A percentile compares a stretch with the other conserved stretches of the same genome.
Conservation (phyloP, 2,329 filamentous ascomycete species). For the Venturiaceae sp. region DNA sequence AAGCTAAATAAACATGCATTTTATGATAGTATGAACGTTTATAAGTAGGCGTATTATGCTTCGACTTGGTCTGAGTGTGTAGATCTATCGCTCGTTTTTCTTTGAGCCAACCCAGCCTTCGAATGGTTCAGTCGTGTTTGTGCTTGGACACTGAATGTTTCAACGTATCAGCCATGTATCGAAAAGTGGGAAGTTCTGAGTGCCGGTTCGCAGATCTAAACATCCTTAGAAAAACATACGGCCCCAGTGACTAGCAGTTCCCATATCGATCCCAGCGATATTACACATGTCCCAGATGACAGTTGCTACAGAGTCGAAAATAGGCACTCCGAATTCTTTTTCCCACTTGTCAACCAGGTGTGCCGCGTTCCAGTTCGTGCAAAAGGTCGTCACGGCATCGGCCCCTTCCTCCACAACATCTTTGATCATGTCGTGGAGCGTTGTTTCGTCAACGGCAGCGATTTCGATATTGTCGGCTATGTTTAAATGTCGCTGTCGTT, state of each 20-base stretch:
- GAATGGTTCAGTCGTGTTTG: too few relatives aligned
- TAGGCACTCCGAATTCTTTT: slow-evolving; percentile 20
- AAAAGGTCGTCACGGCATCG: slow-evolving; percentile 30
- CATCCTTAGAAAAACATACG: too few relatives aligned
- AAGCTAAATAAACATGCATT: too few relatives aligned
- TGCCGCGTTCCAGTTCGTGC: slow-evolving; percentile 33
- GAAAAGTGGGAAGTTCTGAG: too few relatives aligned
- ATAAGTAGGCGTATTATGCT: too few relatives aligned
- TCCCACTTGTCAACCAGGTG: slow-evolving; percentile 31
- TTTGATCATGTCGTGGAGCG: slow-evolving; percentile 18
- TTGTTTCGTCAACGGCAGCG: slow-evolving; percentile 23
- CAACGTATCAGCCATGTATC: too few relatives aligned
- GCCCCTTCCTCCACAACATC: slow-evolving; percentile 19
- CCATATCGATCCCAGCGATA: slow-evolving; percentile 20
- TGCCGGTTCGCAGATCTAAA: too few relatives aligned
- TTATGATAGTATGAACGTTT: too few relatives aligned
- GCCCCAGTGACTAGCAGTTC: slow-evolving; percentile 24
- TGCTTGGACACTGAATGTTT: too few relatives aligned
- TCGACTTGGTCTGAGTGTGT: too few relatives aligned
- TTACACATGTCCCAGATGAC: slow-evolving; percentile 32
- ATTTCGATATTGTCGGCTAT: slow-evolving; percentile 29
- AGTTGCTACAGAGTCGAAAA: slow-evolving; percentile 33
- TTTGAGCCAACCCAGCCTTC: too few relatives aligned
- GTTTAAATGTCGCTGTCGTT: slow-evolving; percentile 21
- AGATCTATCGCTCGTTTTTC: too few relatives aligned